Percentiles rank a stretch among this genome's conserved stretches.
Conservation (phyloP, 129 eudicot species). For the carrot (Daucus carota) region DNA sequence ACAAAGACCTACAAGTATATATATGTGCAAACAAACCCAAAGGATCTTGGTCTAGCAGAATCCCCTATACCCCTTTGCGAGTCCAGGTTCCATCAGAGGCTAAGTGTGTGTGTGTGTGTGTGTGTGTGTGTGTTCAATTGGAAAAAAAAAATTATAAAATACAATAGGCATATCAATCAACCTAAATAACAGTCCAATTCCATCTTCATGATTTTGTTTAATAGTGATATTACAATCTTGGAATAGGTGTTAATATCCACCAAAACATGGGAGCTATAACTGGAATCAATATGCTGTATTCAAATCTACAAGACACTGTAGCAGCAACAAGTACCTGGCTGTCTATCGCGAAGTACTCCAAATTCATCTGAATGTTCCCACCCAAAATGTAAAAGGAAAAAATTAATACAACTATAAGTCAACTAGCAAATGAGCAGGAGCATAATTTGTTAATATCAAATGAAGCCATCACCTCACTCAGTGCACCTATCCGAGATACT, state of each 20-base stretch:
- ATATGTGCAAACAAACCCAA: not conserved
- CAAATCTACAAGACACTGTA: not conserved
- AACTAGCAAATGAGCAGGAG: not conserved
- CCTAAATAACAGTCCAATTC: not conserved
- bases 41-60: not conserved
- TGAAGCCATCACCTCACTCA: constrained; percentile 60
- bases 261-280: not conserved
- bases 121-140: not conserved
- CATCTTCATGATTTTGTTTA: not conserved
- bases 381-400: constrained; percentile 8
- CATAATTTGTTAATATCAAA: not conserved
- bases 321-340: constrained; percentile 58
- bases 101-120: not conserved
- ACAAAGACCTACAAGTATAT: not conserved
- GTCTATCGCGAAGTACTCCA: constrained; percentile 94
- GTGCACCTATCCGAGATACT: constrained; percentile 78
- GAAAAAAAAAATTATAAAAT: not conserved
- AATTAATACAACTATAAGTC: not conserved
- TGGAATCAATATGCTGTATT: not conserved
- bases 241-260: not conserved
- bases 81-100: no score
- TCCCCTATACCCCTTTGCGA: not conserved
- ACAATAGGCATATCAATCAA: not conserved
- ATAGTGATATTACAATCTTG: not conserved
- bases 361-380: constrained; percentile 74